phyloP scores from a whole-genome alignment of 2,329 filamentous ascomycete genomes.

The Grosmannia huntii region DNA sequence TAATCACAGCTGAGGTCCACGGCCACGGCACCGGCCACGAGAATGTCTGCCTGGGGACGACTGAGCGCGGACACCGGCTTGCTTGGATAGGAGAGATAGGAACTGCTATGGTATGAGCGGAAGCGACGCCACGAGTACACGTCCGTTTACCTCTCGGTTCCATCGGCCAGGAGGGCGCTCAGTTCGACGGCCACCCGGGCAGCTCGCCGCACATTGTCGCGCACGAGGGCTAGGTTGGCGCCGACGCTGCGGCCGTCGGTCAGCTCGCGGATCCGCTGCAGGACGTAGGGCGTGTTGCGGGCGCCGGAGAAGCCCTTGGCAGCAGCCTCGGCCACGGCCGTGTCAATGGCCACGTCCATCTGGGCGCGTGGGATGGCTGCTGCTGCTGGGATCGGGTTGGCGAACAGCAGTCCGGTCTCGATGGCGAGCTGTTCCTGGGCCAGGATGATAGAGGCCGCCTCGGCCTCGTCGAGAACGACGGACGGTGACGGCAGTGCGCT shows the following conservation, averaged over 20 bases:
- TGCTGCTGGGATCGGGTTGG: constrained; percentile 70
- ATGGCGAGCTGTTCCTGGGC: constrained; percentile 63
- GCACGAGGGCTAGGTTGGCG: constrained; percentile 57
- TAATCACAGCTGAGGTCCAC: constrained; percentile 82
- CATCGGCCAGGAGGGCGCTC: constrained; percentile 6
- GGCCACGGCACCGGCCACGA: constrained; percentile 84
- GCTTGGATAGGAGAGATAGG: not conserved
- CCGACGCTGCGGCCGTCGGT: constrained; percentile 57
- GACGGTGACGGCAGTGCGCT: constrained; percentile 72
- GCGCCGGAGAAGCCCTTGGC: constrained; percentile 56
- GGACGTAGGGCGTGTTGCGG: constrained; percentile 74
- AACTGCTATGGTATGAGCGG: not conserved
- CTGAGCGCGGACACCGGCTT: not conserved
- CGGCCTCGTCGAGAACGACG: constrained; percentile 58
- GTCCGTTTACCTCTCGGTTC: constrained; percentile 2
- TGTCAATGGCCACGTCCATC: constrained; percentile 57
- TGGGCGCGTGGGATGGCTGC: constrained; percentile 55
- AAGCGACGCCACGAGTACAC: no score
- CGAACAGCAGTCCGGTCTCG: constrained; percentile 71
- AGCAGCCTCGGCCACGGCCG: constrained; percentile 52
- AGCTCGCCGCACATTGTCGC: constrained; percentile 39
- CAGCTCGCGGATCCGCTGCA: constrained; percentile 66
- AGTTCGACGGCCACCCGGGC: constrained; percentile 42
- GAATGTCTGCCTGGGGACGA: constrained; percentile 39
- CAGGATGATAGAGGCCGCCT: constrained; percentile 81